phyloP scores from a whole-genome alignment of 2,329 filamentous ascomycete genomes.

The Fusarium chaquense region DNA sequence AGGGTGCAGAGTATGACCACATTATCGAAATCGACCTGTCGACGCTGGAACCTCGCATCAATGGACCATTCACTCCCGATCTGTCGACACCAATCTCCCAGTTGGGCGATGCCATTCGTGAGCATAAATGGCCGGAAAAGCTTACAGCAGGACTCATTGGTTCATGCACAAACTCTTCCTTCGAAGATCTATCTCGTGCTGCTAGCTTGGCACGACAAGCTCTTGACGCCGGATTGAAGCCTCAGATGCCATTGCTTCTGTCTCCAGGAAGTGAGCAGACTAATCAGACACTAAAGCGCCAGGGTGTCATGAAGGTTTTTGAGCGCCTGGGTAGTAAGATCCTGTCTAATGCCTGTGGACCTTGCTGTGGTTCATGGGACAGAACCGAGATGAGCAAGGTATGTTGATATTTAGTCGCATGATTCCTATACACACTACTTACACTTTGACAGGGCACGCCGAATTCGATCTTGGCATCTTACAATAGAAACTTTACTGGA shows the following conservation, averaged over 20 bases:
- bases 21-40: constrained; percentile 95
- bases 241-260: constrained; percentile 3
- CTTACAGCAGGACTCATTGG: constrained; percentile 78
- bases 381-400: constrained; percentile 12
- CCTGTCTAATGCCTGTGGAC: constrained; percentile 92
- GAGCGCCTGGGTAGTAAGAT: constrained; percentile 1
- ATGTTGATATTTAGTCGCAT: background rate
- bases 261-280: constrained; percentile 19
- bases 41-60: constrained; percentile 96
- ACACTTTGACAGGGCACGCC: background rate
- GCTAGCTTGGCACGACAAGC: constrained; percentile 6
- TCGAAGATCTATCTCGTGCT: constrained; percentile 8
- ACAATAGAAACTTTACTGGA: constrained; percentile 98
- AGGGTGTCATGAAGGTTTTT: constrained; percentile 4
- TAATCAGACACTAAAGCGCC: constrained; percentile 7
- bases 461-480: constrained; percentile 70
- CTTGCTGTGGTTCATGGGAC: constrained; percentile 60
- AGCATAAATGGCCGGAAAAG: constrained; percentile 92
- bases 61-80: constrained; percentile 98
- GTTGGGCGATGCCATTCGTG: constrained; percentile 92
- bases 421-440: background rate
- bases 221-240: constrained; percentile 8
- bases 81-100: constrained; percentile 96
- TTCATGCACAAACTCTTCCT: constrained; percentile 16
- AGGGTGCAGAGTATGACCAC: constrained; percentile 91